These are phyloP conservation scores for Naganishia vishniacii DNA, from an alignment of 768 basidiomycete genomes.

Conservation along the genomic window DNA sequence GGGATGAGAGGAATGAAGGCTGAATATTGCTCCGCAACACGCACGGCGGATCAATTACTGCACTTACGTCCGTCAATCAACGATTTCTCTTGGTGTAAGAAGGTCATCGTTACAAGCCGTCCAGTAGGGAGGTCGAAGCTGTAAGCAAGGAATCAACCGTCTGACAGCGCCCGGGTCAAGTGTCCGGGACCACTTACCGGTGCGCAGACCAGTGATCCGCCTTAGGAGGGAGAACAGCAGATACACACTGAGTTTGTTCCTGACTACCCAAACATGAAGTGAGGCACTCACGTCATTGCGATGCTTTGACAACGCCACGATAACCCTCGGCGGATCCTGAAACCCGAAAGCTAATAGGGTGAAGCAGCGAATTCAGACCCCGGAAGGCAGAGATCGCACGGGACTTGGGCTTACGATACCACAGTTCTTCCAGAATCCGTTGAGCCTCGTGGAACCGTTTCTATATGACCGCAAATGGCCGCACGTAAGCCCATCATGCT, in stretches of 20 bases:
- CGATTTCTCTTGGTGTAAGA: constrained; percentile 34
- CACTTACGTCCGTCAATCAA: constrained; percentile 42
- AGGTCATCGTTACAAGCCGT: constrained; percentile 39
- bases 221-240: constrained; percentile 10
- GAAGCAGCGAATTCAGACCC: constrained; percentile 36
- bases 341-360: constrained; percentile 33
- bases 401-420: constrained; percentile 40
- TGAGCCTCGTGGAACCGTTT: constrained; percentile 40
- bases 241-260: constrained; percentile 19
- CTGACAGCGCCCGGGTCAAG: too few species aligned
- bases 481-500: not conserved
- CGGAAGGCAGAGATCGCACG: too few species aligned
- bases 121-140: constrained; percentile 42
- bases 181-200: constrained; percentile 27
- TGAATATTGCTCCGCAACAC: not conserved
- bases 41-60: too few species aligned
- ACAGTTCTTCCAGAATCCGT: constrained; percentile 44
- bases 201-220: constrained; percentile 46
- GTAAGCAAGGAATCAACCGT: not conserved
- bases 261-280: not conserved
- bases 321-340: constrained; percentile 44
- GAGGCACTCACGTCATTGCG: constrained; percentile 39
- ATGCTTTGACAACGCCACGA: constrained; percentile 43
- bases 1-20: not conserved
- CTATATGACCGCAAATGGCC: constrained; percentile 24